These are phyloP conservation scores for Fusarium domesticum DNA, from an alignment of 2,329 filamentous ascomycete species.

Conservation along the genomic window DNA sequence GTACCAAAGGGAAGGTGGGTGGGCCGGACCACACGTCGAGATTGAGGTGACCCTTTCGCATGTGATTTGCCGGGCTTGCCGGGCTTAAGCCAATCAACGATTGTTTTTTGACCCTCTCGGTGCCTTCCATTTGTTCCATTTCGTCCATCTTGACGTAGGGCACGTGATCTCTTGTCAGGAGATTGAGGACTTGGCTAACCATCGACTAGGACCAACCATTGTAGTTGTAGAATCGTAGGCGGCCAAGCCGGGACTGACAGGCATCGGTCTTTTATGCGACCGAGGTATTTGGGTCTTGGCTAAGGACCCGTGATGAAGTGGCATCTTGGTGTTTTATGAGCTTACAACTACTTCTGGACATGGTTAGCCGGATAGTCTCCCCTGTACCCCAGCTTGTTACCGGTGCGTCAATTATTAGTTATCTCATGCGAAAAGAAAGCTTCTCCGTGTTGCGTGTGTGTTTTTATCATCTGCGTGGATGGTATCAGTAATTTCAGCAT, in stretches of 20 bases:
- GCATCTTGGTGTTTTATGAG: neutral
- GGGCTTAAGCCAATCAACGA: conserved; percentile 20
- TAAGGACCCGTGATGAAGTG: neutral
- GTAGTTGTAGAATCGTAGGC: too few relatives aligned
- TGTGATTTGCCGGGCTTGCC: conserved; percentile 33
- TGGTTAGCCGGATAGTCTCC: neutral
- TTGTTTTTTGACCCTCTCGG: conserved; percentile 2
- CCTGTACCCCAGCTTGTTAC: neutral
- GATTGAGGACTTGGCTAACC: conserved; percentile 2
- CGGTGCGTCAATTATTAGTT: neutral
- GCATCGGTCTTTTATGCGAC: neutral
- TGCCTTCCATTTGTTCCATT: conserved; percentile 5
- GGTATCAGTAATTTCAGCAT: neutral
- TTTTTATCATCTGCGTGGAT: neutral
- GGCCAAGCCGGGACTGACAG: neutral
- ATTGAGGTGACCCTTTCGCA: conserved; percentile 23
- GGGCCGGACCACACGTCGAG: conserved; percentile 14
- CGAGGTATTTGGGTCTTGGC: neutral
- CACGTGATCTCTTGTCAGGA: conserved; percentile 23
- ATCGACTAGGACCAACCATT: too few relatives aligned
- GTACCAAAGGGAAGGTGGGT: conserved; percentile 8
- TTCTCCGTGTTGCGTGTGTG: neutral
- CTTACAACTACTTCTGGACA: neutral
- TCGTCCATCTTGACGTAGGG: neutral
- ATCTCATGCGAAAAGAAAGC: neutral